Percentiles rank a stretch among this genome's conserved stretches.
Evolutionary conservation across 106 monocot genomes (phyloP).

Genomic region (Acanthochlamys bracteata): DNA sequence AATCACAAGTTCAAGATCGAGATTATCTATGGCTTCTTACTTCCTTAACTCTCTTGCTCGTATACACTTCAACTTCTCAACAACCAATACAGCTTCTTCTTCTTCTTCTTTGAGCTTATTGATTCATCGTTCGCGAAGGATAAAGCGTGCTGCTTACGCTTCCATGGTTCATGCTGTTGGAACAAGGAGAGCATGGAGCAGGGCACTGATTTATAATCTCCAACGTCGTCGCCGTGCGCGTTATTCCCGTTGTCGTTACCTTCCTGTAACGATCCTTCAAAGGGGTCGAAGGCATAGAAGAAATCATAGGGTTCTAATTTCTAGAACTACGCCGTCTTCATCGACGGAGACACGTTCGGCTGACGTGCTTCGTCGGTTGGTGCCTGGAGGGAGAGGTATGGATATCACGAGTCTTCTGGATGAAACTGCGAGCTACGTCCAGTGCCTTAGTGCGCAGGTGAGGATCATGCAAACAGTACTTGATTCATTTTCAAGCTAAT

Average conservation of each 20-base stretch:
- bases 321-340: background rate
- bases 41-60: conserved; percentile 8
- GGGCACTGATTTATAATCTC: background rate
- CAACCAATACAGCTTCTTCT: background rate
- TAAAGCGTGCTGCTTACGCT: conserved; percentile 8
- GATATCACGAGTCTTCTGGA: conserved; percentile 3
- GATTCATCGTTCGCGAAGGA: conserved; percentile 1
- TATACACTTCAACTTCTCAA: background rate
- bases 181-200: conserved; percentile 6
- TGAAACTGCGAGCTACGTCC: conserved; percentile 6
- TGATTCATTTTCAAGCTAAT: background rate
- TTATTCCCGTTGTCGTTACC: background rate
- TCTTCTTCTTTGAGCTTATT: background rate
- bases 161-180: conserved; percentile 6
- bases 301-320: background rate
- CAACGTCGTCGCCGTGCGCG: background rate
- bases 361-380: background rate
- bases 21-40: background rate
- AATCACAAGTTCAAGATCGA: background rate
- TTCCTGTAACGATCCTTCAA: background rate
- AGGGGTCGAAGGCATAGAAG: background rate
- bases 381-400: conserved; percentile 11
- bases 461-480: conserved; percentile 5
- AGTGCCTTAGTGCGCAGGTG: conserved; percentile 9
- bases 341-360: background rate